These are phyloP conservation scores for Canavalia ensiformis DNA, from an alignment of 306 rosid genomes.

Conservation along the genomic window DNA sequence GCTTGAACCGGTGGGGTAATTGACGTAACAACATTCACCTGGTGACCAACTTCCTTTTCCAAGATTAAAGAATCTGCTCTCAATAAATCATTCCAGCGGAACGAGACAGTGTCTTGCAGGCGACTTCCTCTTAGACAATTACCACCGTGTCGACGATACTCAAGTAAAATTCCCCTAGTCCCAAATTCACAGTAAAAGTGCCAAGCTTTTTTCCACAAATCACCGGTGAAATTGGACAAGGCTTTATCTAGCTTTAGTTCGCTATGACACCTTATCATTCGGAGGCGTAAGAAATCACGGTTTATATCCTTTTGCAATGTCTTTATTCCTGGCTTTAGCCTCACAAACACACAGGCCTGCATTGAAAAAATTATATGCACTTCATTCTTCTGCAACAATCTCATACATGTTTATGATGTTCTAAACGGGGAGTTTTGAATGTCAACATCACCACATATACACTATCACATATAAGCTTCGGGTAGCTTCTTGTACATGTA, in stretches of 20 bases:
- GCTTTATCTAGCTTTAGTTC: constrained; percentile 78
- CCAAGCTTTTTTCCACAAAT: constrained; percentile 86
- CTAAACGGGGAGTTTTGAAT: constrained; percentile 16
- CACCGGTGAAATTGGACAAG: constrained; percentile 58
- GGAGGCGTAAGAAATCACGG: constrained; percentile 63
- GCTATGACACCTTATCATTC: constrained; percentile 74
- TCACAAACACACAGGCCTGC: constrained; percentile 77
- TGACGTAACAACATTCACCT: constrained; percentile 65
- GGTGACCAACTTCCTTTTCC: constrained; percentile 66
- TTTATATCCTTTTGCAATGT: constrained; percentile 55
- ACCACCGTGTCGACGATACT: constrained; percentile 64
- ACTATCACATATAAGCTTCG: constrained; percentile 6
- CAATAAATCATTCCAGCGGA: constrained; percentile 84
- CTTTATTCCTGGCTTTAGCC: constrained; percentile 61
- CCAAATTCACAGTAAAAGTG: constrained; percentile 93
- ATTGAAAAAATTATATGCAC: constrained; percentile 41
- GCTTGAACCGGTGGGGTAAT: constrained; percentile 94
- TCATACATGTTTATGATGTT: constrained; percentile 18
- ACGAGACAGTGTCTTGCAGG: constrained; percentile 53
- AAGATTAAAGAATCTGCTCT: constrained; percentile 74
- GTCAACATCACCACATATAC: constrained; percentile 34
- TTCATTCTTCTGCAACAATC: constrained; percentile 27
- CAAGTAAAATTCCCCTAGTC: constrained; percentile 74
- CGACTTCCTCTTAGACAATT: constrained; percentile 71
- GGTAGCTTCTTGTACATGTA: constrained; percentile 13